Evolutionary conservation across 768 basidiomycete genomes (phyloP).

Genomic region (Chalciporus piperatus): DNA sequence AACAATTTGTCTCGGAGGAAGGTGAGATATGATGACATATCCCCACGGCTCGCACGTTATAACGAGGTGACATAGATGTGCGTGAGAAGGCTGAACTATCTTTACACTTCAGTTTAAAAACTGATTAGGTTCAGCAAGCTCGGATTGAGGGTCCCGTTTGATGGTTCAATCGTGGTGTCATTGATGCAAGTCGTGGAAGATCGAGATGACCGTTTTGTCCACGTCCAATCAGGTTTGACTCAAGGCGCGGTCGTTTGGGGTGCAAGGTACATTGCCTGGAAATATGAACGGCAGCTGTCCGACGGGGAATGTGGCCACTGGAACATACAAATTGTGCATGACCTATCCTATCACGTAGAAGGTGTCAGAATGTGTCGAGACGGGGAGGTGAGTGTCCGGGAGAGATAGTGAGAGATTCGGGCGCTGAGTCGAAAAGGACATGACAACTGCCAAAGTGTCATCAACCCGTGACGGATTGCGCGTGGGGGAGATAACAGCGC

Average conservation of each 20-base stretch:
- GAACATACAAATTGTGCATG: background rate
- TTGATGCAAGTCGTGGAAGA: background rate
- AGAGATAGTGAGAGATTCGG: background rate
- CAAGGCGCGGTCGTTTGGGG: background rate
- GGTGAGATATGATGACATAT: background rate
- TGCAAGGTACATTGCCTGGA: background rate
- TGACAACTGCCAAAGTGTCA: too few relatives aligned
- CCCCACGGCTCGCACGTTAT: conserved; percentile 5
- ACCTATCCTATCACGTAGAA: too few relatives aligned
- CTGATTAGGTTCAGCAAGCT: background rate
- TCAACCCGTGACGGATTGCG: too few relatives aligned
- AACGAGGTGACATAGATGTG: background rate
- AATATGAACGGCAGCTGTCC: background rate
- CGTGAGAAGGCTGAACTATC: conserved; percentile 10
- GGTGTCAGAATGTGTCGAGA: too few relatives aligned
- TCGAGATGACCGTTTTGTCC: background rate
- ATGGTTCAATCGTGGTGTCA: background rate
- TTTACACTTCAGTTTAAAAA: background rate
- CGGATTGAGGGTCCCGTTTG: background rate
- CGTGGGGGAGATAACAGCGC: too few relatives aligned
- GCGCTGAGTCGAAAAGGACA: background rate
- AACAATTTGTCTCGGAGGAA: too few relatives aligned
- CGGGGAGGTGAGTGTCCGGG: too few relatives aligned
- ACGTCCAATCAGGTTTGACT: background rate
- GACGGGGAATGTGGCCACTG: background rate